These are phyloP conservation scores for Suillus bovinus DNA, from an alignment of 768 basidiomycete species.

Conservation along the genomic window DNA sequence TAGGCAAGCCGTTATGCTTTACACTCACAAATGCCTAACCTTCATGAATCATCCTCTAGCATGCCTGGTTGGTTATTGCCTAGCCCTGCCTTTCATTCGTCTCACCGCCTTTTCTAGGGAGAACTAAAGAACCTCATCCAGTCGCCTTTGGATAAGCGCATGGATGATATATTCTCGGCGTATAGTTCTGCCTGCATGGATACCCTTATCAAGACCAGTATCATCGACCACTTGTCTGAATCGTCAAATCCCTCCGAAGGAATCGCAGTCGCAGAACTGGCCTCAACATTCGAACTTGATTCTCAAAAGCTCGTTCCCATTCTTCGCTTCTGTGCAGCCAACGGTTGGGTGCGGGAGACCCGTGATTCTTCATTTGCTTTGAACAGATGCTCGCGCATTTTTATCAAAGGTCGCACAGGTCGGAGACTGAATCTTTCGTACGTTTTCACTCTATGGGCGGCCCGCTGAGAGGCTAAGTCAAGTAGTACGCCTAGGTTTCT, in stretches of 20 bases:
- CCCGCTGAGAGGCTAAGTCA: neutral
- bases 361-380: constrained; percentile 19
- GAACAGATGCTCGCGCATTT: constrained; percentile 18
- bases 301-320: constrained; percentile 16
- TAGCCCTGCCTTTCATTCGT: neutral
- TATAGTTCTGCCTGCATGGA: constrained; percentile 8
- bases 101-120: neutral
- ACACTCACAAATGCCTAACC: neutral
- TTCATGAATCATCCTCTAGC: neutral
- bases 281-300: constrained; percentile 7
- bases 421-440: constrained; percentile 17
- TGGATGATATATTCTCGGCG: constrained; percentile 6
- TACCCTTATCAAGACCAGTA: no score
- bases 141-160: neutral
- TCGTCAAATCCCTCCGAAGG: no score
- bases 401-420: constrained; percentile 16
- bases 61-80: neutral
- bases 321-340: constrained; percentile 17
- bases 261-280: no score
- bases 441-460: neutral
- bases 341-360: constrained; percentile 23
- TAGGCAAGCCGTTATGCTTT: neutral
- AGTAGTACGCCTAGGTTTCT: constrained; percentile 17
- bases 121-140: constrained; percentile 1
- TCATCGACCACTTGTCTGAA: no score